Evolutionary conservation across 257 asterid genomes (phyloP).

Genomic region (Solanum etuberosum): DNA sequence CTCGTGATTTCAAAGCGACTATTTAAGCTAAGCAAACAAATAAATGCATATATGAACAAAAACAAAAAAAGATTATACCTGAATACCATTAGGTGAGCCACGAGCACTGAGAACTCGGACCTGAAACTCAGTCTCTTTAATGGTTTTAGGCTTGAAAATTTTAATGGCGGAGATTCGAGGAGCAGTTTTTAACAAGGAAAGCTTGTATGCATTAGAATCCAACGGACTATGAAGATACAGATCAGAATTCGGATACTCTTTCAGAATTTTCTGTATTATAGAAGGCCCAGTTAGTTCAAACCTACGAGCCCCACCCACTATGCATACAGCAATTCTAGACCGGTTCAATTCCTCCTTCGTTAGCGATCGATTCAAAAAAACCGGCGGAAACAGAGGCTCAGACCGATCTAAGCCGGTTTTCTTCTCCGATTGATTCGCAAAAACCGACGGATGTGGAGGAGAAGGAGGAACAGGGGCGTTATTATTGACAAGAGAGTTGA

Average conservation of each 20-base stretch:
- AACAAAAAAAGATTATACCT: constrained; percentile 28
- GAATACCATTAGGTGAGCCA: constrained; percentile 87
- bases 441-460: not conserved
- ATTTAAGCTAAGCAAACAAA: not conserved
- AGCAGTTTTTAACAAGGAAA: constrained; percentile 46
- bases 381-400: not conserved
- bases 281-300: constrained; percentile 97
- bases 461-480: not conserved
- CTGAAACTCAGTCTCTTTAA: constrained; percentile 48
- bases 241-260: constrained; percentile 55
- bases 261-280: constrained; percentile 50
- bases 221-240: constrained; percentile 71
- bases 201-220: constrained; percentile 62
- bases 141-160: constrained; percentile 43
- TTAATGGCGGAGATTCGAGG: constrained; percentile 66
- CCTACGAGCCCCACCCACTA: constrained; percentile 97
- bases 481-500: constrained; percentile 37
- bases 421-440: not conserved
- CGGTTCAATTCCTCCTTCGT: constrained; percentile 10
- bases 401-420: not conserved
- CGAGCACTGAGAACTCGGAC: constrained; percentile 62
- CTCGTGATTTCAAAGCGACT: not conserved
- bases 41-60: not conserved
- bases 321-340: constrained; percentile 77
- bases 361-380: not conserved